These are phyloP conservation scores for Hyaloscypha variabilis DNA, from an alignment of 495 filamentous ascomycete species.

Conservation along the genomic window DNA sequence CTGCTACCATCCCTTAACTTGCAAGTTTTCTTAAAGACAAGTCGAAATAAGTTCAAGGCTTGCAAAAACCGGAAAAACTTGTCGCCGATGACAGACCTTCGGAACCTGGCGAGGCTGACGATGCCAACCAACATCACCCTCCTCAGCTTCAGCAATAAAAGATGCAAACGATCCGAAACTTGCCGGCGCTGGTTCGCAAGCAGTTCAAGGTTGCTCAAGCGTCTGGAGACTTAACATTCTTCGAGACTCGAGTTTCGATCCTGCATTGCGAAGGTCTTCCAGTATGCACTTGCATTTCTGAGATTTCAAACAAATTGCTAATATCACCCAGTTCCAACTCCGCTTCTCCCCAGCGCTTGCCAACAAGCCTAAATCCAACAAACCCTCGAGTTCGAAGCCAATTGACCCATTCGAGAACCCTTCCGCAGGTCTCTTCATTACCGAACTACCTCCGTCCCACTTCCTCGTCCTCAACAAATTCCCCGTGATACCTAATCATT, in stretches of 20 bases:
- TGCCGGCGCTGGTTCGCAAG: conserved; percentile 28
- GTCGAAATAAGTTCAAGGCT: too few relatives aligned
- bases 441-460: conserved; percentile 59
- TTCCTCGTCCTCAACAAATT: conserved; percentile 80
- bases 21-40: too few relatives aligned
- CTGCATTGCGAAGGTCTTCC: conserved; percentile 25
- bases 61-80: too few relatives aligned
- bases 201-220: conserved; percentile 30
- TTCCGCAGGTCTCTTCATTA: conserved; percentile 60
- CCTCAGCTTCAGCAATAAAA: background rate
- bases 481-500: conserved; percentile 77
- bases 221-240: conserved; percentile 30
- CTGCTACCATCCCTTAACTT: too few relatives aligned
- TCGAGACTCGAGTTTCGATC: conserved; percentile 26
- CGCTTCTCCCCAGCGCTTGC: conserved; percentile 77
- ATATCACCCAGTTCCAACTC: conserved; percentile 65
- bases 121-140: background rate
- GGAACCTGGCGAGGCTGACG: background rate
- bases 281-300: conserved; percentile 16
- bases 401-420: conserved; percentile 77
- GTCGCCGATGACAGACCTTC: background rate
- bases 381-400: conserved; percentile 39
- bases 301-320: background rate
- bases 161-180: conserved; percentile 17
- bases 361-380: conserved; percentile 64